Evolutionary conservation across 495 filamentous ascomycete species (phyloP), one percentile per base, ranked within the genome.

Genomic region (Xylaria flabelliformis): DNA sequence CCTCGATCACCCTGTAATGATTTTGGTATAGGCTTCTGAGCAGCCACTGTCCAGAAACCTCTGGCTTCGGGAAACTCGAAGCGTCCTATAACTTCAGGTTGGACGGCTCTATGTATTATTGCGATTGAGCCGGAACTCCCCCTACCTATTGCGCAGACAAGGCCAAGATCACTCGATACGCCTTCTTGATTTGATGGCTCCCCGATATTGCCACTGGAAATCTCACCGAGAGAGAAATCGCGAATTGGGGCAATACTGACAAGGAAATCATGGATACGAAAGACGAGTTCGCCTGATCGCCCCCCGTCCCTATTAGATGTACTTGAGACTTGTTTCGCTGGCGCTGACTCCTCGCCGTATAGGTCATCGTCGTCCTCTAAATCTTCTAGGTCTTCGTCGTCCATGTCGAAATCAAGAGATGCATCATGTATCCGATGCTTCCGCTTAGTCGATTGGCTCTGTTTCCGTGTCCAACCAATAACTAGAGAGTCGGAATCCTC

Each of bases 401-500:
- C 89, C 44, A 90, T 87, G 63, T 85, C 80, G 17, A 83, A 61
- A 21, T 78, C 79, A 50, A 80, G 48, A 21, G 74, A 74, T 2
- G 74, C 48, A 24, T 85, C 84, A 6, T 80, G 74, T 8, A 80
- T 64, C 56, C 80, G 77, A 5, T 78, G 72, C 34, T 86, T 86
- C 63, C 84, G 85, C 58, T 89, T 89, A 36, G 87, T 83, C n/a
- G 82, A 75, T 61, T 87, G 85, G 5, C 77, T 82, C 76, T 73
- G 88, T 77, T 77, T 90, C 32, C 88, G 87, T 51, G 88, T 88
- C 92, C 94, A 98, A 59, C 91, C 90, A 46, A 98, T 78, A 44
- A 99, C 83, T 8, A 93, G 74, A 0, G 96, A 96, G 74, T 97
- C 92, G n/a, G 89, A 88, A 64, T 91, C 88, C 77, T 95, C 92